These are phyloP conservation scores for Lodderomyces parapsilosis DNA, from an alignment of 1,139 yeast genomes.

Conservation along the genomic window DNA sequence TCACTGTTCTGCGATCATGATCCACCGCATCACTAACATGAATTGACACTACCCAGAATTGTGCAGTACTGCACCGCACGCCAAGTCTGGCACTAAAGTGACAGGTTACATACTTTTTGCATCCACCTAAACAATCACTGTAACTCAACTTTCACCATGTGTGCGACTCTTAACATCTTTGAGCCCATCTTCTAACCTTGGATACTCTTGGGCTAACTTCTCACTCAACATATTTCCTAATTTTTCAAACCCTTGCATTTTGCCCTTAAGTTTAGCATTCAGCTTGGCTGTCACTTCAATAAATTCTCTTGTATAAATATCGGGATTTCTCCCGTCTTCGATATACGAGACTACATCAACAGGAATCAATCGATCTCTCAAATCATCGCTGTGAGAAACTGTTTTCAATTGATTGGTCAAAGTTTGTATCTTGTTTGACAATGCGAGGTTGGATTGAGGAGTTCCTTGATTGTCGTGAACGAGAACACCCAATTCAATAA, in stretches of 20 bases:
- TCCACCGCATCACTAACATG: too few relatives aligned
- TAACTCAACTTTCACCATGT: background rate
- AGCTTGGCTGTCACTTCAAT: conserved; percentile 87
- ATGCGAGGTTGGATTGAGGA: conserved; percentile 44
- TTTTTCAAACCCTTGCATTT: conserved; percentile 59
- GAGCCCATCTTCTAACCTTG: conserved; percentile 53
- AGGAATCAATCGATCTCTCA: conserved; percentile 56
- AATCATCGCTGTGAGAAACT: conserved; percentile 4
- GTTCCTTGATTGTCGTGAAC: conserved; percentile 95
- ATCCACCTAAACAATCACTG: too few relatives aligned
- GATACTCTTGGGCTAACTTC: conserved; percentile 73
- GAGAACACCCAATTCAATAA: conserved; percentile 84
- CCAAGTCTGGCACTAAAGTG: too few relatives aligned
- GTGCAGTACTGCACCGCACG: too few relatives aligned
- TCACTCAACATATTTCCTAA: conserved; percentile 65
- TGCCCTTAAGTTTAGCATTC: conserved; percentile 86
- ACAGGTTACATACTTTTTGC: too few relatives aligned
- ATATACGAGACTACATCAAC: conserved; percentile 79
- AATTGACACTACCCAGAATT: too few relatives aligned
- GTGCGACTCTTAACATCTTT: conserved; percentile 32
- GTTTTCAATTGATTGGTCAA: conserved; percentile 35
- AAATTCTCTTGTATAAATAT: conserved; percentile 93
- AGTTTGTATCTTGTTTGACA: conserved; percentile 42
- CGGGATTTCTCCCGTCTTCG: conserved; percentile 96
- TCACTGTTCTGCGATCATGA: too few relatives aligned